phyloP scores from a whole-genome alignment of 1,139 yeast species.

The Candida dubliniensis region DNA sequence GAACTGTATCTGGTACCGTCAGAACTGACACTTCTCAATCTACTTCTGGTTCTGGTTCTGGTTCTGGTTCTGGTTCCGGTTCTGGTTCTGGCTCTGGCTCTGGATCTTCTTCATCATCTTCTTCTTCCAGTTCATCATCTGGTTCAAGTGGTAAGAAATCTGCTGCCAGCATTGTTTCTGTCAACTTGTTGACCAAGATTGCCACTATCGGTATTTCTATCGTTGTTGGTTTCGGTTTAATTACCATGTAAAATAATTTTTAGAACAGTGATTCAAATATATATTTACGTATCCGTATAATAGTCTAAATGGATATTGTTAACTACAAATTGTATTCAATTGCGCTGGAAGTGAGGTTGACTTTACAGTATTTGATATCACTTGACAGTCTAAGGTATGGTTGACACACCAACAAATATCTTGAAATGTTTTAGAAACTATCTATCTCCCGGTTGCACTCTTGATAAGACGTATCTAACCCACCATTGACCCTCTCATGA shows the following conservation, averaged over 20 bases:
- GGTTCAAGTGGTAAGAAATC: slow-evolving; percentile 14
- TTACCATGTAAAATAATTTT: slow-evolving; percentile 16
- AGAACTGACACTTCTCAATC: slow-evolving; percentile 28
- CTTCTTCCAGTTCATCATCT: slow-evolving; percentile 15
- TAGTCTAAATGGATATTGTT: neutral
- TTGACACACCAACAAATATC: too few species aligned
- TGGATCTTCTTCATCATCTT: slow-evolving; percentile 15
- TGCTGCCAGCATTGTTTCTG: slow-evolving; percentile 16
- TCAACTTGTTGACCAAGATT: slow-evolving; percentile 13
- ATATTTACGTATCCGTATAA: neutral
- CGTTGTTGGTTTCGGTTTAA: slow-evolving; percentile 22
- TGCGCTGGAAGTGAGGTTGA: too few species aligned
- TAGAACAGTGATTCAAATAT: neutral
- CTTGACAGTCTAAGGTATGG: too few species aligned
- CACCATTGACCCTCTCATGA: too few species aligned
- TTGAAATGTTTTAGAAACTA: too few species aligned
- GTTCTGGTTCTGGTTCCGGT: slow-evolving; percentile 15
- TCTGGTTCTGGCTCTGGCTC: slow-evolving; percentile 19
- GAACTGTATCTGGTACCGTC: slow-evolving; percentile 35
- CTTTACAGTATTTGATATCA: too few species aligned
- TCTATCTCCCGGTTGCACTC: too few species aligned
- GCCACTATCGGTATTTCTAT: slow-evolving; percentile 24
- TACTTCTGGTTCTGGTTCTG: slow-evolving; percentile 31
- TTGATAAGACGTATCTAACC: too few species aligned
- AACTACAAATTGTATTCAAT: neutral